Conservation (phyloP, 208 protist species). For the Tritrichomonas foetus region DNA sequence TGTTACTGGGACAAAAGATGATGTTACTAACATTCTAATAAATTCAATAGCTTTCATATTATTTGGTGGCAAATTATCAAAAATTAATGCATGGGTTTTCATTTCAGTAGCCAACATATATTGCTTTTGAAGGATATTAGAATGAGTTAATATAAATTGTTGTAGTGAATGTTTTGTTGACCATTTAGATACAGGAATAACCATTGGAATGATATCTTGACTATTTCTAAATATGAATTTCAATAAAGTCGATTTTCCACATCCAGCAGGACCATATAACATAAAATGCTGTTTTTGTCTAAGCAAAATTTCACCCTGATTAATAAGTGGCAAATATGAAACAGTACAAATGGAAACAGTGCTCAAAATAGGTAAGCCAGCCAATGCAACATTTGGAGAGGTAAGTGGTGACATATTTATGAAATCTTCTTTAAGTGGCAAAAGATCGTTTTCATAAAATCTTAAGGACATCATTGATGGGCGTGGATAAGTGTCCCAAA, state of each 20-base stretch:
- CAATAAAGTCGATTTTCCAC: not conserved
- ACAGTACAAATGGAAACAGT: constrained; percentile 2
- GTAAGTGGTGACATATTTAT: not conserved
- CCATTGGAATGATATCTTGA: not conserved
- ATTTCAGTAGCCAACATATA: not conserved
- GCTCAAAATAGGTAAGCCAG: too few relatives aligned
- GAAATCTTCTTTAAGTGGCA: not conserved
- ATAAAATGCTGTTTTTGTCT: not conserved
- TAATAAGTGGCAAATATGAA: not conserved
- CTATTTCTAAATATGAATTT: not conserved
- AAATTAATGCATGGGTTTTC: not conserved
- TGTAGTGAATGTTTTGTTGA: not conserved
- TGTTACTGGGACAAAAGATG: not conserved
- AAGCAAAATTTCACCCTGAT: not conserved
- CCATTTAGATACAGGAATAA: not conserved
- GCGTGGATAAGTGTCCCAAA: not conserved
- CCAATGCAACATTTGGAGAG: not conserved
- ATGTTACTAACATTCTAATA: not conserved
- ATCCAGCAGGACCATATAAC: not conserved
- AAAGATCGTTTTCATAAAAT: not conserved
- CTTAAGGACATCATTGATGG: not conserved
- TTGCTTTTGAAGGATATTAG: not conserved
- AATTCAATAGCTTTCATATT: constrained; percentile 17
- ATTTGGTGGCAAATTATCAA: constrained; percentile 1
- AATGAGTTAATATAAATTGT: not conserved